Conservation (phyloP, 2,329 filamentous ascomycete species). For the Trichocomaceae sp. region DNA sequence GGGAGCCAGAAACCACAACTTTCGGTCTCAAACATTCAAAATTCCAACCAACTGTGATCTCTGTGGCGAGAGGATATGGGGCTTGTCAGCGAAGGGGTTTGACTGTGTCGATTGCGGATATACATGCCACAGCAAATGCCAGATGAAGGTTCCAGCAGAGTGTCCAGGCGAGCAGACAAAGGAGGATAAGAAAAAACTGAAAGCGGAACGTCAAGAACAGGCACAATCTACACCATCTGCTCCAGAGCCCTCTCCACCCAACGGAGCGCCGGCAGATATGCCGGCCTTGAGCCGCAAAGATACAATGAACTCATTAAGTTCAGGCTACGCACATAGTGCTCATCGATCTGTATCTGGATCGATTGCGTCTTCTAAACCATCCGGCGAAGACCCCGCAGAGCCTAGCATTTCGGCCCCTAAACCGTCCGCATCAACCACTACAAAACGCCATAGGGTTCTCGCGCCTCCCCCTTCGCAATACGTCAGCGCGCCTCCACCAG, state of each 20-base stretch:
- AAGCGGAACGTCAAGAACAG: constrained; percentile 73
- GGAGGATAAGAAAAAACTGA: constrained; percentile 91
- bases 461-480: constrained; percentile 83
- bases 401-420: constrained; percentile 31
- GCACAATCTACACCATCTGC: constrained; percentile 52
- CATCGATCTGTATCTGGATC: constrained; percentile 66
- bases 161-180: constrained; percentile 92
- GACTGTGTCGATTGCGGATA: constrained; percentile 96
- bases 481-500: constrained; percentile 57
- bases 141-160: constrained; percentile 96
- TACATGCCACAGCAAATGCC: constrained; percentile 96
- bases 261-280: constrained; percentile 46
- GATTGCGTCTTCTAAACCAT: constrained; percentile 41
- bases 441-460: constrained; percentile 64
- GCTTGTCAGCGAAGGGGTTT: constrained; percentile 89
- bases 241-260: constrained; percentile 30
- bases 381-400: constrained; percentile 35
- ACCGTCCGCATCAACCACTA: constrained; percentile 17
- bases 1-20: constrained; percentile 91
- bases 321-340: constrained; percentile 75
- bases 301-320: constrained; percentile 85
- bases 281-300: constrained; percentile 69
- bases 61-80: constrained; percentile 95
- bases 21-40: constrained; percentile 98
- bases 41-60: constrained; percentile 98